phyloP scores from a whole-genome alignment of 306 rosid species.

The Myrica gale region DNA sequence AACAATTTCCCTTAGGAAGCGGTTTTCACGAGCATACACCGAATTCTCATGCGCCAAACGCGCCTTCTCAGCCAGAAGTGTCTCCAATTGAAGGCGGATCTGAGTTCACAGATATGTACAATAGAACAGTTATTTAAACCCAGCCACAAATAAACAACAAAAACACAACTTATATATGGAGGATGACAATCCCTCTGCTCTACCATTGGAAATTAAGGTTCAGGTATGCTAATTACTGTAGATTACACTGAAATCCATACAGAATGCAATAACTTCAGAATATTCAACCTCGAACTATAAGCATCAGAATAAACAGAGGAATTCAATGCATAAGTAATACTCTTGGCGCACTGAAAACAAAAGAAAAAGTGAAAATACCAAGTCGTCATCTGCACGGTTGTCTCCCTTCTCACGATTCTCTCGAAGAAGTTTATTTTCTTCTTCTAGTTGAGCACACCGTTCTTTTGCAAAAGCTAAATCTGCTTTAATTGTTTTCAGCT shows the following conservation, averaged over 20 bases:
- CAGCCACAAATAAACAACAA: neutral
- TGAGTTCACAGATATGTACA: conserved; percentile 30
- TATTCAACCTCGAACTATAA: neutral
- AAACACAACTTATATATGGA: no score
- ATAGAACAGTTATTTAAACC: neutral
- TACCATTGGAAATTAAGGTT: no score
- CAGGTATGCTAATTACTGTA: neutral
- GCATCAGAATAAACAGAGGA: neutral
- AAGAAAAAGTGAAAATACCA: conserved; percentile 48
- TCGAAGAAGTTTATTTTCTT: conserved; percentile 77
- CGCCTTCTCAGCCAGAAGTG: conserved; percentile 91
- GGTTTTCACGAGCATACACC: conserved; percentile 82
- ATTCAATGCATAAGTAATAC: neutral
- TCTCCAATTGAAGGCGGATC: conserved; percentile 91
- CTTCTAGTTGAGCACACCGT: conserved; percentile 90
- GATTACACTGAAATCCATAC: neutral
- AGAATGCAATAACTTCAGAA: neutral
- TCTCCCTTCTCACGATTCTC: conserved; percentile 80
- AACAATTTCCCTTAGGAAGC: conserved; percentile 90
- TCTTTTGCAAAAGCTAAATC: conserved; percentile 90
- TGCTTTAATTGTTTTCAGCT: conserved; percentile 90
- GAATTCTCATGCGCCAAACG: conserved; percentile 85
- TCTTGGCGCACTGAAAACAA: neutral
- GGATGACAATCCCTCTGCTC: neutral
- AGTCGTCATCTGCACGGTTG: conserved; percentile 72